Percentiles rank a stretch among this genome's conserved stretches.
Conservation (phyloP, 345 rosid genomes). For the Punica granatum region DNA sequence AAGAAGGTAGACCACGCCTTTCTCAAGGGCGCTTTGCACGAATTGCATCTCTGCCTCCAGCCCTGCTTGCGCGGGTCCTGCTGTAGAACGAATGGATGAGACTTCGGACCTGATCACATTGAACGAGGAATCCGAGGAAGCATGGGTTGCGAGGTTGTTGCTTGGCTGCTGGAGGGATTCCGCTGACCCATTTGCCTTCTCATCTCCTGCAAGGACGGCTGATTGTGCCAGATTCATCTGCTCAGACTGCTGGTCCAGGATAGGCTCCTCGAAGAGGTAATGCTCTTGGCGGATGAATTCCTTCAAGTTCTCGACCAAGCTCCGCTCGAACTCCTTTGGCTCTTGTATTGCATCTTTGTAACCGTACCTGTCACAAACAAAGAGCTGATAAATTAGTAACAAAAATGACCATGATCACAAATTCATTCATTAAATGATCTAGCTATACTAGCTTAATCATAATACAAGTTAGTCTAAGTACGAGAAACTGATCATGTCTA, state of each 20-base stretch:
- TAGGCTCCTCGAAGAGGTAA: not conserved
- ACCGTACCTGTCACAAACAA: constrained; percentile 64
- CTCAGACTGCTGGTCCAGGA: not conserved
- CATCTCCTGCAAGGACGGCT: too few species aligned
- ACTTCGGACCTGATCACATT: constrained; percentile 27
- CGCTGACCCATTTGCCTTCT: too few species aligned
- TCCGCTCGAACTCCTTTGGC: constrained; percentile 75
- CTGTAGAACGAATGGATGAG: constrained; percentile 21
- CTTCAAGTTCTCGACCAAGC: constrained; percentile 84
- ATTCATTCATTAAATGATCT: too few species aligned
- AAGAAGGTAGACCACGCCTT: constrained; percentile 50
- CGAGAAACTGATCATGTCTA: constrained; percentile 22
- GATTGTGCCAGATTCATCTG: too few species aligned
- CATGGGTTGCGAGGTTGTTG: not conserved
- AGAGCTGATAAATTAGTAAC: not conserved
- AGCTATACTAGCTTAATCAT: too few species aligned
- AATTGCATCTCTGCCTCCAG: constrained; percentile 51
- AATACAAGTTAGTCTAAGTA: too few species aligned
- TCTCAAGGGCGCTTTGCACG: constrained; percentile 50
- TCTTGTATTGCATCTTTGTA: constrained; percentile 82
- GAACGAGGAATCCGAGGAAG: not conserved
- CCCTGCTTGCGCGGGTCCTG: constrained; percentile 46
- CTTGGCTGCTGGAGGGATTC: constrained; percentile 26
- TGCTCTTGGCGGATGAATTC: constrained; percentile 72
- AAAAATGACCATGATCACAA: not conserved